phyloP scores from a whole-genome alignment of 495 filamentous ascomycete genomes.

The Penicillium salamii region DNA sequence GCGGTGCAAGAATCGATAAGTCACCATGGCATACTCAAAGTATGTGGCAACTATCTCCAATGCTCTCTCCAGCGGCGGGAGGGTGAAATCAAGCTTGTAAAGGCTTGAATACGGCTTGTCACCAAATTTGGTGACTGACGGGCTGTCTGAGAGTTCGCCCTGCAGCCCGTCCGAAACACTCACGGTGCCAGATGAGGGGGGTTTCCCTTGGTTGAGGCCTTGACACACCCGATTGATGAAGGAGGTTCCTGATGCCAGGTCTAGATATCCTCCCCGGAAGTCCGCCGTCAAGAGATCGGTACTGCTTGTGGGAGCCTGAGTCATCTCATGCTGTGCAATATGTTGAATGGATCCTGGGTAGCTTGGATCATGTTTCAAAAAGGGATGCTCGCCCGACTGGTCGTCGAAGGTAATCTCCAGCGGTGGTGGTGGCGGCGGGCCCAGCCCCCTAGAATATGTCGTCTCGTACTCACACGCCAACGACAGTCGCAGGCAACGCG shows the following conservation, averaged over 20 bases:
- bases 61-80: neutral
- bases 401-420: neutral
- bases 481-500: constrained; percentile 1
- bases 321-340: neutral
- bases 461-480: neutral
- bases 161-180: neutral
- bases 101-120: constrained; percentile 1
- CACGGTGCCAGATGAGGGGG: neutral
- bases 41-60: neutral
- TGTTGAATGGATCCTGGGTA: neutral
- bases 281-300: neutral
- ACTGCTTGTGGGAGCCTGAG: neutral
- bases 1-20: neutral
- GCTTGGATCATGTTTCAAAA: neutral
- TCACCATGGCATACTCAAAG: neutral
- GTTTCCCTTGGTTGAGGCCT: neutral
- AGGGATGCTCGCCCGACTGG: neutral
- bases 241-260: neutral
- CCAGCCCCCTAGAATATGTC: neutral
- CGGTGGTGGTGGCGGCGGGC: neutral
- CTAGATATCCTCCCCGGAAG: neutral
- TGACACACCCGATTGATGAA: constrained; percentile 1
- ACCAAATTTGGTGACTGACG: neutral
- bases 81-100: neutral
- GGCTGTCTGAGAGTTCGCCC: neutral